Percentiles rank a stretch among this genome's conserved stretches.
phyloP scores from a whole-genome alignment of 257 asterid species.

The Solanum chmielewskii region DNA sequence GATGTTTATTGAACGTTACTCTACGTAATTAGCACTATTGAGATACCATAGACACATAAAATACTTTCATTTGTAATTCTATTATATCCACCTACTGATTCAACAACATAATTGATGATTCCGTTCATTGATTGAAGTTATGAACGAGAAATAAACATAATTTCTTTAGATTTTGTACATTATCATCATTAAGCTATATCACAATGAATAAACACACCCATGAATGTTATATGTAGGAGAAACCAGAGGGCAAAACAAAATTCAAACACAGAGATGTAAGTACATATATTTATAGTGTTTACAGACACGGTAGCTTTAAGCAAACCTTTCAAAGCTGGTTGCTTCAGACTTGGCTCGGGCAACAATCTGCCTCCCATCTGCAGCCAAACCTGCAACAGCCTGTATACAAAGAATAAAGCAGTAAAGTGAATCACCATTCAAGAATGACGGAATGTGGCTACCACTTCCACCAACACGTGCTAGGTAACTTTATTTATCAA shows the following conservation, averaged over 20 bases:
- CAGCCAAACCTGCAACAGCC: constrained; percentile 96
- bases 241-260: neutral
- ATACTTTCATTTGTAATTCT: neutral
- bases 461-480: neutral
- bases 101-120: neutral
- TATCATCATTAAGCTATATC: neutral
- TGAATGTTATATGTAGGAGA: neutral
- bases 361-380: constrained; percentile 92
- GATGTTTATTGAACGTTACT: neutral
- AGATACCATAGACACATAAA: neutral
- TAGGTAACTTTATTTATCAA: neutral
- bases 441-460: neutral
- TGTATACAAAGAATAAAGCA: constrained; percentile 3
- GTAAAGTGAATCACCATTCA: neutral
- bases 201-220: neutral
- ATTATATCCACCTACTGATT: neutral
- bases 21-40: neutral
- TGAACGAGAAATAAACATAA: neutral
- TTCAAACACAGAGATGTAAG: neutral
- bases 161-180: neutral
- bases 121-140: neutral
- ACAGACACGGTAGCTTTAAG: neutral
- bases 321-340: constrained; percentile 61
- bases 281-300: neutral
- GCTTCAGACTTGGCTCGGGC: constrained; percentile 85